A percentile compares a stretch with the other conserved stretches of the same genome.
phyloP scores from a whole-genome alignment of 73 alveolate species.

The Stentor coeruleus region DNA sequence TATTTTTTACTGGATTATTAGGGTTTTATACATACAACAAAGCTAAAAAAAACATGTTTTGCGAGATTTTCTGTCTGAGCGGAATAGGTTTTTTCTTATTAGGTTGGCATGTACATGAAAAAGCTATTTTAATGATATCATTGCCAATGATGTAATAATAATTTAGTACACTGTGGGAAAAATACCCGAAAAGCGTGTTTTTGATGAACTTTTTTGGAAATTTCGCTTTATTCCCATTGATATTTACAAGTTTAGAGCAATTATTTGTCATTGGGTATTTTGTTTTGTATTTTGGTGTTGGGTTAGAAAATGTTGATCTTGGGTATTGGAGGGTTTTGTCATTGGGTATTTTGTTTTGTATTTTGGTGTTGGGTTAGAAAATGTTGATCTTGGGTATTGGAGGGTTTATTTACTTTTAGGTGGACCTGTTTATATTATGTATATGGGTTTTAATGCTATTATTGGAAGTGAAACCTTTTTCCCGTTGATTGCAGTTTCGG shows the following conservation, averaged over 20 bases:
- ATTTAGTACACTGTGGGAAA: neutral
- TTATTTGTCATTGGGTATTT: neutral
- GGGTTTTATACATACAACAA: conserved; percentile 3
- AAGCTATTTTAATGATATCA: conserved; percentile 67
- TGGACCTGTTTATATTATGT: too few species aligned
- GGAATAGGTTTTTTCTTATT: conserved; percentile 64
- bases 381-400: neutral
- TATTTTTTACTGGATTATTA: neutral
- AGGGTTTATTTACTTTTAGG: too few species aligned
- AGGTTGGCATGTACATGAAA: conserved; percentile 95
- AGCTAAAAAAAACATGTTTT: conserved; percentile 41
- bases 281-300: neutral
- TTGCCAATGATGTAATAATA: conserved; percentile 49
- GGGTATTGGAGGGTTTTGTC: neutral
- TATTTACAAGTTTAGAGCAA: neutral
- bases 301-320: too few species aligned
- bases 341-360: too few species aligned
- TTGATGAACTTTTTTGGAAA: neutral
- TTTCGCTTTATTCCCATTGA: neutral
- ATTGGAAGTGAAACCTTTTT: neutral
- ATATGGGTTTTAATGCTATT: neutral
- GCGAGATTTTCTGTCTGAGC: conserved; percentile 43
- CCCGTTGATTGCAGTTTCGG: neutral
- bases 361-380: neutral
- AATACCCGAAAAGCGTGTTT: conserved; percentile 6